These are phyloP conservation scores for Naganishia randhawae DNA, from an alignment of 768 basidiomycete genomes.

Conservation along the genomic window DNA sequence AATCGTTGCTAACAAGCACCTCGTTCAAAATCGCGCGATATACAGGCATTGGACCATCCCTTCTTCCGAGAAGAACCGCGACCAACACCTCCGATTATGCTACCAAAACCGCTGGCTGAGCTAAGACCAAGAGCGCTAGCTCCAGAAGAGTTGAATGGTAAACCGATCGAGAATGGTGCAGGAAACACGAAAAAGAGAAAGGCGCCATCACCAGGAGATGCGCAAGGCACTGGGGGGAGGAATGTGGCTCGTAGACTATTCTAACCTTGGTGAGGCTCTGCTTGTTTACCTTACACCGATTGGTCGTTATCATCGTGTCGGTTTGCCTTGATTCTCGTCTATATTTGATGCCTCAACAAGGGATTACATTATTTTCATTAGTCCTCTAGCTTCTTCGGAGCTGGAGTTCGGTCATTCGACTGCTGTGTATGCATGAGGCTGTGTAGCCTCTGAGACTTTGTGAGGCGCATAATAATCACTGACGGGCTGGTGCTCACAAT, in stretches of 20 bases:
- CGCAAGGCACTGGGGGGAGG: slow-evolving; percentile 32
- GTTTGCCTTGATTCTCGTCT: too few relatives aligned
- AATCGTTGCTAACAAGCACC: not conserved
- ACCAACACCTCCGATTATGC: slow-evolving; percentile 79
- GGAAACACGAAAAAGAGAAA: slow-evolving; percentile 36
- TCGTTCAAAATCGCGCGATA: not conserved
- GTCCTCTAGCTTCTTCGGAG: not conserved
- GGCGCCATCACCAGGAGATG: slow-evolving; percentile 36
- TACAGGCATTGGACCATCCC: slow-evolving; percentile 74
- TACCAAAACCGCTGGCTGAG: slow-evolving; percentile 64
- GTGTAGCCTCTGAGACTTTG: not conserved
- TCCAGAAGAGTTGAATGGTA: slow-evolving; percentile 49
- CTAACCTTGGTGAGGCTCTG: not conserved
- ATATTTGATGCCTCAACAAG: too few relatives aligned
- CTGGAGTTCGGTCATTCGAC: not conserved
- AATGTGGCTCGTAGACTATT: slow-evolving; percentile 37
- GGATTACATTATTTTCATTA: too few relatives aligned
- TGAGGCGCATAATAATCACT: too few relatives aligned
- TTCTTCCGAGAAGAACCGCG: slow-evolving; percentile 84
- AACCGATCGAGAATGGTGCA: slow-evolving; percentile 33
- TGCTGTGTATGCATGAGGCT: not conserved
- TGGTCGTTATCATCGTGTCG: too few relatives aligned
- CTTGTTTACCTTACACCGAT: not conserved
- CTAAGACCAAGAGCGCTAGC: slow-evolving; percentile 57
- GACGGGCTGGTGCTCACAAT: too few relatives aligned